phyloP scores from a whole-genome alignment of 108 stramenopile species.

The Hondaea fermentalgiana region DNA sequence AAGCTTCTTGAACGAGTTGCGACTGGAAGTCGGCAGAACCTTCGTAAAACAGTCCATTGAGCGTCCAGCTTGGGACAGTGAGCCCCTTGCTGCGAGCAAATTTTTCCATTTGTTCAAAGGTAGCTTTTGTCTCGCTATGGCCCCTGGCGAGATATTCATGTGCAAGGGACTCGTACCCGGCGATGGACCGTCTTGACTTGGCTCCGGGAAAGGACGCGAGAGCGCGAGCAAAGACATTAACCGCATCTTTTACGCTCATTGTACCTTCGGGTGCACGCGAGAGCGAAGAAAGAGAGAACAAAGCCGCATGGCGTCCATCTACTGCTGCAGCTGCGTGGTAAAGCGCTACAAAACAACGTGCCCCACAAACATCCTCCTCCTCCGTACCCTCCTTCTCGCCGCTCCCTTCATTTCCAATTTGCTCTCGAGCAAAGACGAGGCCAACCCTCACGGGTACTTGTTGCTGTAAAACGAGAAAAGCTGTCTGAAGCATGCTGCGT shows the following conservation, averaged over 20 bases:
- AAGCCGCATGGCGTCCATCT: background rate
- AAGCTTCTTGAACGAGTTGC: background rate
- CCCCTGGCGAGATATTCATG: background rate
- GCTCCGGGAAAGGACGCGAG: background rate
- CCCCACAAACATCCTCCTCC: background rate
- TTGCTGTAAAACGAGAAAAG: slow-evolving; percentile 23
- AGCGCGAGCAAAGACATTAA: background rate
- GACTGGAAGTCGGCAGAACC: background rate
- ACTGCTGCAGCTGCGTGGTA: background rate
- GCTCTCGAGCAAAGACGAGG: slow-evolving; percentile 26
- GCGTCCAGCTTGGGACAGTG: background rate
- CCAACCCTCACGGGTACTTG: slow-evolving; percentile 37
- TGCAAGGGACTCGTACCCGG: background rate
- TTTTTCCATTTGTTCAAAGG: background rate
- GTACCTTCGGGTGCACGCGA: background rate
- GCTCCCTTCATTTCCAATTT: background rate
- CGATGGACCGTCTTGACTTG: background rate
- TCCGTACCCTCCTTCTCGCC: background rate
- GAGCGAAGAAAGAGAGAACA: background rate
- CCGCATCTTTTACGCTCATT: background rate
- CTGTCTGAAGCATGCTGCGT: background rate
- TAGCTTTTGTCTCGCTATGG: background rate
- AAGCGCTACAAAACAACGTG: background rate
- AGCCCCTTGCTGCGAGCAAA: background rate
- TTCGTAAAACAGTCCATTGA: background rate